Evolutionary conservation across 345 rosid species (phyloP), one percentile per base, ranked within the genome.

Genomic region (Nephelium lappaceum): DNA sequence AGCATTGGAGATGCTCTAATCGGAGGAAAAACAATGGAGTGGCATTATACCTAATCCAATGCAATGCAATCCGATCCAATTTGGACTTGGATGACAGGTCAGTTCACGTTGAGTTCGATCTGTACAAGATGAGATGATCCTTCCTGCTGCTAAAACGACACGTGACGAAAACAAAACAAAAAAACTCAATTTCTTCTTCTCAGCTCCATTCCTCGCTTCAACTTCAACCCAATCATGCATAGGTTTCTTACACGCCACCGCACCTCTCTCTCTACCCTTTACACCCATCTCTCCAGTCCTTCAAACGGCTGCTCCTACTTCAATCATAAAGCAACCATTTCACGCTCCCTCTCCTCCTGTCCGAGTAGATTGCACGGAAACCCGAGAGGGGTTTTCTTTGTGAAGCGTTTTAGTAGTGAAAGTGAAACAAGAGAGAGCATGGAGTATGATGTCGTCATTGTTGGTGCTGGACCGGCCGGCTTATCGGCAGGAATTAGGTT

Each of bases 391-490:
- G 42, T 12, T 12, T 21, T 11, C n/a, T 64, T 71, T 61, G 43
- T 18, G 71, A 76, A 69, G 63, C 36, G 84, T 66, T 81, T 85
- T 73, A 79, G 96, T 77, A 77, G 83, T 78, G 95, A 82, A 71
- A 68, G 82, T 42, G 86, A 77, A 31, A 31, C 36, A 8, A 77
- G 97, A 72, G 98, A 95, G 27, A 86, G 88, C 5, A 86, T 95
- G 47, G 97, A 93, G 84, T 95, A 95, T 76, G 98, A 95, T 86
- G 97, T 93, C 74, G 89, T 95, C 66, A 87, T 95, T 64, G 93
- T 95, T 42, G 99, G 98, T 71, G 99, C 97, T 77, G 99, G 99
- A 72, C 99, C 99, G 21, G 99, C 99, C n/a, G 99, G 99, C 21
- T 78, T 95, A 77, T 91, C 99, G 0, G 95, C 99, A 43, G 98